Conservation (phyloP, 2,329 filamentous ascomycete genomes). For the Arthrobotrys musiformis region DNA sequence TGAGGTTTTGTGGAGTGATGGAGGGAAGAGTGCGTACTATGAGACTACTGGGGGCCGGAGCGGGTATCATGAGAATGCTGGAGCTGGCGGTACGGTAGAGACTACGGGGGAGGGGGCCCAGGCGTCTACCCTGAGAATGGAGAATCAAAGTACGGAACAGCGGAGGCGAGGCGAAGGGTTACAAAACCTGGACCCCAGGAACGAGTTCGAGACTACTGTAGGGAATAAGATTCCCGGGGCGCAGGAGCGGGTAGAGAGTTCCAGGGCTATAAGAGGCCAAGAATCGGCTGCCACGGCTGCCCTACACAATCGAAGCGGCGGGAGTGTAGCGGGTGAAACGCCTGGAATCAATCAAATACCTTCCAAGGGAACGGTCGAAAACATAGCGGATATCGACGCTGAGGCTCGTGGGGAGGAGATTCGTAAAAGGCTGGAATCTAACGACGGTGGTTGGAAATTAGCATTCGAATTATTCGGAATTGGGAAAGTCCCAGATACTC, state of each 20-base stretch:
- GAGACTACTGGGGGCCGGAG: neutral
- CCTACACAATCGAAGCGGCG: neutral
- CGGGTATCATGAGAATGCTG: neutral
- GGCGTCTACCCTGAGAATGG: neutral
- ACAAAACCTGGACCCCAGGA: neutral
- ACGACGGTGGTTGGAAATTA: neutral
- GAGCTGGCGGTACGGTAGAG: neutral
- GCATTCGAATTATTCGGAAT: conserved; percentile 23
- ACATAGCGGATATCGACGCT: neutral
- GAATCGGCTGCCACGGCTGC: neutral
- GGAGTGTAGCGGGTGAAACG: neutral
- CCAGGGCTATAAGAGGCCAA: neutral
- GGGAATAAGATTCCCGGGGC: neutral
- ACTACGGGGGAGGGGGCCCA: neutral
- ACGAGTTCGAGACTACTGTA: too few species aligned
- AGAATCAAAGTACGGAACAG: neutral
- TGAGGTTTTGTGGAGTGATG: conserved; percentile 30
- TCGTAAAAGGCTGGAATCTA: neutral
- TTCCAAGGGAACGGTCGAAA: neutral
- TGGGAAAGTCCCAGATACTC: conserved; percentile 3
- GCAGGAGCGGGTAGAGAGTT: neutral
- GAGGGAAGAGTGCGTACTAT: neutral
- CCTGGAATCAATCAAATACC: neutral
- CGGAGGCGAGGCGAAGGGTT: neutral
- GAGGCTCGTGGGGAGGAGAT: neutral